These are phyloP conservation scores for Davidsoniella eucalypti DNA, from an alignment of 2,329 filamentous ascomycete species.

Conservation along the genomic window DNA sequence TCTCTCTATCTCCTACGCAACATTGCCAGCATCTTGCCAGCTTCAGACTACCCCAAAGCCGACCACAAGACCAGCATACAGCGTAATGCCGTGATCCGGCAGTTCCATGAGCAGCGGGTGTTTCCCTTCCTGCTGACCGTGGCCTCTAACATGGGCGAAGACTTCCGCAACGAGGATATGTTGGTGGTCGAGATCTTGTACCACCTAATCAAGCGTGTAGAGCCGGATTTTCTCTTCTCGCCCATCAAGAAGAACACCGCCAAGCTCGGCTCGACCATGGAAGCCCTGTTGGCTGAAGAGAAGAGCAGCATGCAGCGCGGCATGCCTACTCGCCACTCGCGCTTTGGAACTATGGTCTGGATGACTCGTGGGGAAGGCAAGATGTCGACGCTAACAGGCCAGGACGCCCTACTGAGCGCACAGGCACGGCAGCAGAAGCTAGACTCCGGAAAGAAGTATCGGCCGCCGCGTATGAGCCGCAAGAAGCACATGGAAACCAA, in stretches of 20 bases:
- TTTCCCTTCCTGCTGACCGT: constrained; percentile 73
- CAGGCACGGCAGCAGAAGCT: constrained; percentile 68
- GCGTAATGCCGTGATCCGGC: constrained; percentile 71
- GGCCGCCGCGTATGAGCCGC: constrained; percentile 51
- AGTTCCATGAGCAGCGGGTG: constrained; percentile 81
- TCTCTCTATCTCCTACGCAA: constrained; percentile 82
- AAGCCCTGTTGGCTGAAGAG: constrained; percentile 63
- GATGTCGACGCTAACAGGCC: constrained; percentile 73
- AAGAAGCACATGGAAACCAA: constrained; percentile 48
- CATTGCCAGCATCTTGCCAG: constrained; percentile 65
- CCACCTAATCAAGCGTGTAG: constrained; percentile 78
- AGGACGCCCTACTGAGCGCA: constrained; percentile 62
- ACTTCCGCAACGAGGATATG: constrained; percentile 79
- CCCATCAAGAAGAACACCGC: constrained; percentile 54
- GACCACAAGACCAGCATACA: constrained; percentile 51
- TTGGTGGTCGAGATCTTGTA: constrained; percentile 85
- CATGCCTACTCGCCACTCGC: constrained; percentile 73
- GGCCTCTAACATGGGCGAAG: constrained; percentile 82
- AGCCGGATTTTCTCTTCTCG: constrained; percentile 73
- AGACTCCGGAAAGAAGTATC: constrained; percentile 81
- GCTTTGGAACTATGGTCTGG: constrained; percentile 97
- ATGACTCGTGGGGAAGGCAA: constrained; percentile 75
- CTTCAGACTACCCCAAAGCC: constrained; percentile 66
- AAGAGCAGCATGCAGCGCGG: constrained; percentile 62
- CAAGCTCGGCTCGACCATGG: constrained; percentile 57